These are phyloP conservation scores for Cercospora brassicicola DNA, from an alignment of 2,329 filamentous ascomycete genomes.

Conservation along the genomic window DNA sequence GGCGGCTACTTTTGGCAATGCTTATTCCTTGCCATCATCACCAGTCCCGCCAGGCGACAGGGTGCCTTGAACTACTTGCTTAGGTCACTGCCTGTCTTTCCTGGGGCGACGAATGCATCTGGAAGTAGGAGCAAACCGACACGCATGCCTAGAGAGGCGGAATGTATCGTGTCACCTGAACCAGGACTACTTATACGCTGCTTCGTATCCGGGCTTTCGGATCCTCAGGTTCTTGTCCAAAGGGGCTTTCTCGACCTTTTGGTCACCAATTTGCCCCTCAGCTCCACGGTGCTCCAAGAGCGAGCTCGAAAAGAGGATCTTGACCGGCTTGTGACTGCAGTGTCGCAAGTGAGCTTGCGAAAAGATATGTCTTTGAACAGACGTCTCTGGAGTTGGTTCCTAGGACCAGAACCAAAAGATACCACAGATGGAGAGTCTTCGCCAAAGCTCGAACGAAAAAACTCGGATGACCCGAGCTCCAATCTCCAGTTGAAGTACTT, in stretches of 20 bases:
- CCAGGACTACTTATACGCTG: conserved; percentile 86
- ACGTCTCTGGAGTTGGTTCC: conserved; percentile 91
- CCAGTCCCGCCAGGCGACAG: conserved; percentile 77
- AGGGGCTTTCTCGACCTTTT: conserved; percentile 90
- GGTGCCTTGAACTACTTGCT: conserved; percentile 85
- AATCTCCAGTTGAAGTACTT: conserved; percentile 68
- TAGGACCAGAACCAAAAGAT: conserved; percentile 69
- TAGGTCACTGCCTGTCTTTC: conserved; percentile 74
- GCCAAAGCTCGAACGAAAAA: conserved; percentile 24
- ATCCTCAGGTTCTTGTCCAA: conserved; percentile 88
- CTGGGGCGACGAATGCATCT: background rate
- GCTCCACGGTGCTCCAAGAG: conserved; percentile 76
- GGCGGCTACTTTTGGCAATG: conserved; percentile 95
- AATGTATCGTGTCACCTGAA: conserved; percentile 80
- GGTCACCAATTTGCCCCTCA: conserved; percentile 83
- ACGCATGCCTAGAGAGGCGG: conserved; percentile 29
- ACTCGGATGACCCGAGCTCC: conserved; percentile 55
- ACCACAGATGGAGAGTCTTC: conserved; percentile 33
- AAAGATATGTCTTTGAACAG: conserved; percentile 97
- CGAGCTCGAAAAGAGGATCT: conserved; percentile 70
- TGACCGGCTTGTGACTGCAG: conserved; percentile 76
- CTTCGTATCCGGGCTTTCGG: conserved; percentile 84
- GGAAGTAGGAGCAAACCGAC: conserved; percentile 3
- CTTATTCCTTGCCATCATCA: conserved; percentile 90
- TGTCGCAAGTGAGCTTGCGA: conserved; percentile 80